Base-by-base conservation (phyloP, 192 early-diverging fungal species). In the Phlyctochytrium bullatum region DNA sequence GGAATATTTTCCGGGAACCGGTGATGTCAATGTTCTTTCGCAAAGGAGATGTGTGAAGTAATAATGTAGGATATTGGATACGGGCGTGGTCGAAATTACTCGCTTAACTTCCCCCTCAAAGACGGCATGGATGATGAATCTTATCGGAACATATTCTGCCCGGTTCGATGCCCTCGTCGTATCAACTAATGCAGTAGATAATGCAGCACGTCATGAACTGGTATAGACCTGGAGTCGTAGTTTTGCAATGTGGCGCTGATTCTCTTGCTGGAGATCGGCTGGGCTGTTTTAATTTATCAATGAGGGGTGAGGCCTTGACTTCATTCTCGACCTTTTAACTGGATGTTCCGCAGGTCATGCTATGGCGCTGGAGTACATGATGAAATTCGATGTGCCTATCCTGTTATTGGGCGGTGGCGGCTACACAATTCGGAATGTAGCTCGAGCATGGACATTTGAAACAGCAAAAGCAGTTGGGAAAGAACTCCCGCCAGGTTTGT, bases 1-100 rank as follows among this genome's bases (percentile, higher is more conserved):
- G 34, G 94, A 96, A 40, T 99, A 89, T 73, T 99, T 95, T 67
- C 97, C 97, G 23, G 97, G 97, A 23, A 99, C 96, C 2, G 97
- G 97, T 30, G 93, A 95, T 72, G 76, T 99, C 58, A 79, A 88
- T 68, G 91, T 93, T 81, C n/a, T n/a, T n/a, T n/a, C n/a, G n/a
- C n/a, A n/a, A n/a, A n/a, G n/a, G n/a, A n/a, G n/a, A n/a, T n/a
- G n/a, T n/a, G n/a, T n/a, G n/a, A n/a, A n/a, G n/a, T 73, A 3
- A 69, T 17, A 67, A 54, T 24, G 2, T 52, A 92, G 85, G 97
- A 99, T 76, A 91, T 93, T 73, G 97, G 97, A 34, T 78, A 89
- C 34, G 93, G 90, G 34, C 80, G 88, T 68, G 97, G 97, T 35
- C 92, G 91, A 73, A 78, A 91, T 54, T 98, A 98, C 72, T 87